These are phyloP conservation scores for Xylariomycetidae sp. DNA, from an alignment of 2,329 filamentous ascomycete genomes.

Conservation along the genomic window DNA sequence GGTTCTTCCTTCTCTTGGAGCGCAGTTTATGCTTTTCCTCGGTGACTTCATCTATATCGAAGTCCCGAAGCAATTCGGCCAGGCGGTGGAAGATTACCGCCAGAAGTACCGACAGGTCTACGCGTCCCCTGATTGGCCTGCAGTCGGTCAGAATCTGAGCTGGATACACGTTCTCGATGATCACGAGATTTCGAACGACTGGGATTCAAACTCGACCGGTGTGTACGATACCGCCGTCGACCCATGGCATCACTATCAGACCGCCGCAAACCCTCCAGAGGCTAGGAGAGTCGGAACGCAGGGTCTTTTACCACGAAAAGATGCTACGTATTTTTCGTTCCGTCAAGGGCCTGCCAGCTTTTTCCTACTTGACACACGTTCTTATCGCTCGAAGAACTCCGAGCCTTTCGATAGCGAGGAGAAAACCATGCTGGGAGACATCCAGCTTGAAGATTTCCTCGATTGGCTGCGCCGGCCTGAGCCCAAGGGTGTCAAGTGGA, in stretches of 20 bases:
- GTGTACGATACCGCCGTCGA: slow-evolving; percentile 77
- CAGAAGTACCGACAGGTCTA: slow-evolving; percentile 96
- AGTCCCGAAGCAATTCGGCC: slow-evolving; percentile 76
- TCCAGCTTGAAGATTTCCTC: slow-evolving; percentile 76
- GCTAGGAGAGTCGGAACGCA: slow-evolving; percentile 45
- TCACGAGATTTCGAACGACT: slow-evolving; percentile 95
- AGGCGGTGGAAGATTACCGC: slow-evolving; percentile 69
- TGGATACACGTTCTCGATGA: slow-evolving; percentile 98
- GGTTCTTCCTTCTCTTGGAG: slow-evolving; percentile 65
- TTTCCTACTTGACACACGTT: slow-evolving; percentile 90
- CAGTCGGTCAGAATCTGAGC: slow-evolving; percentile 72
- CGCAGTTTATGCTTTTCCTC: slow-evolving; percentile 77
- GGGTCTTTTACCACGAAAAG: slow-evolving; percentile 32
- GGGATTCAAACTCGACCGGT: slow-evolving; percentile 75
- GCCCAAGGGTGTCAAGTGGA: slow-evolving; percentile 80
- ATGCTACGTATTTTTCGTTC: slow-evolving; percentile 84
- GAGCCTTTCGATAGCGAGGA: slow-evolving; percentile 54
- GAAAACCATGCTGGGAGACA: slow-evolving; percentile 82
- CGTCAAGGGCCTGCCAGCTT: slow-evolving; percentile 86
- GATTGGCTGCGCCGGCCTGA: slow-evolving; percentile 70
- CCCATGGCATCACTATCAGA: slow-evolving; percentile 84
- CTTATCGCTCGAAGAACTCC: slow-evolving; percentile 69
- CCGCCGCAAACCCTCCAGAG: slow-evolving; percentile 73
- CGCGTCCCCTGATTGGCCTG: slow-evolving; percentile 84
- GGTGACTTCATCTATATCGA: slow-evolving; percentile 91